Percentiles rank a stretch among this genome's conserved stretches.
Evolutionary conservation across 2,329 filamentous ascomycete species (phyloP).

Genomic region (Dothidotthia symphoricarpi): DNA sequence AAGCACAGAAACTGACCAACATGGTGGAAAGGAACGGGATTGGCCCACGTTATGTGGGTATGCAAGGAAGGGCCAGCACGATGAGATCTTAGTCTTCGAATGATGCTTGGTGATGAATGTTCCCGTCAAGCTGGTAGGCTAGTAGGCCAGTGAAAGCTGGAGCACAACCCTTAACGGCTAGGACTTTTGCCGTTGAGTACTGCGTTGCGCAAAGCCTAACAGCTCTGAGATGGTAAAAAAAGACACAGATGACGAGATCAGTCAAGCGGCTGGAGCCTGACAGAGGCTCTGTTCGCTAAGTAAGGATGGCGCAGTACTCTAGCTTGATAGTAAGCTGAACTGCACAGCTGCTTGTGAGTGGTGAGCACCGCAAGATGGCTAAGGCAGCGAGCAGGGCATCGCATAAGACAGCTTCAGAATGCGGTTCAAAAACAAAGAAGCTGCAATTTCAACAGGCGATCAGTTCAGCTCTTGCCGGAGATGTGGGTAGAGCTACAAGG

Average conservation of each 20-base stretch:
- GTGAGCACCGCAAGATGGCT: constrained; percentile 13
- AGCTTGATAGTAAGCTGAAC: constrained; percentile 34
- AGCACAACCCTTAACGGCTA: constrained; percentile 31
- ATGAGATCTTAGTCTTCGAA: constrained; percentile 27
- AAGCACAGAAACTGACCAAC: constrained; percentile 25
- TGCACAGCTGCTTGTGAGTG: constrained; percentile 24
- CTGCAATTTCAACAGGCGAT: constrained; percentile 19
- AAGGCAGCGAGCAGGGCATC: constrained; percentile 19
- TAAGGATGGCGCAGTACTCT: constrained; percentile 32
- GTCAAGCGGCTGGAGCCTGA: constrained; percentile 19
- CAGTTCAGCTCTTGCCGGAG: constrained; percentile 24
- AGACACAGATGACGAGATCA: constrained; percentile 16
- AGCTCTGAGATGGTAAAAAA: constrained; percentile 21
- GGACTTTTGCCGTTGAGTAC: constrained; percentile 33
- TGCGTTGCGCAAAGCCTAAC: constrained; percentile 37
- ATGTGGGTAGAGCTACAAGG: constrained; percentile 28
- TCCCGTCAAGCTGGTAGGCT: constrained; percentile 36
- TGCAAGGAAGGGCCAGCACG: constrained; percentile 32
- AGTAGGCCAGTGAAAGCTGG: constrained; percentile 28
- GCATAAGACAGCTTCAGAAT: constrained; percentile 25
- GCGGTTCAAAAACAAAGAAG: constrained; percentile 21
- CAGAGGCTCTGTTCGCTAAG: constrained; percentile 32
- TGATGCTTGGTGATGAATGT: constrained; percentile 36
- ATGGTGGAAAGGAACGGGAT: constrained; percentile 27
- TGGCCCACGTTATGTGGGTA: constrained; percentile 25